phyloP scores from a whole-genome alignment of 1,284 basidiomycete species.

The Marasmius tenuissimus region DNA sequence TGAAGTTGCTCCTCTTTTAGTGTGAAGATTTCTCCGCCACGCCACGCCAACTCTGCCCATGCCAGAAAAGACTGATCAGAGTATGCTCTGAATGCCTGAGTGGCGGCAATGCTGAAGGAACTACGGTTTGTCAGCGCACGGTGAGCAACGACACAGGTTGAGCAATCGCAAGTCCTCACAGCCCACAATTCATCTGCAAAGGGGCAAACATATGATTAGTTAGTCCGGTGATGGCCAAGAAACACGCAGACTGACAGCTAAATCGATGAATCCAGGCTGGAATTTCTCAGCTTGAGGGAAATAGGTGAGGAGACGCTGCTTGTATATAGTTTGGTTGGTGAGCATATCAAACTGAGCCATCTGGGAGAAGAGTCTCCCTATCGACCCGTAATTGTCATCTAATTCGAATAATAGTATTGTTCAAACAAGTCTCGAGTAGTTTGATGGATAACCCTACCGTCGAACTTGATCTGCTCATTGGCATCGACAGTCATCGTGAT shows the following conservation, averaged over 20 bases:
- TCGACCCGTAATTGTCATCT: background rate
- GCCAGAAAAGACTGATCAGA: background rate
- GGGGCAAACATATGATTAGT: background rate
- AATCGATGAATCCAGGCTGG: background rate
- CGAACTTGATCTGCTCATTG: too few species aligned
- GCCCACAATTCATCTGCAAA: background rate
- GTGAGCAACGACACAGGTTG: background rate
- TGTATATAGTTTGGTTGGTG: slow-evolving; percentile 1
- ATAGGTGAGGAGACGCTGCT: background rate
- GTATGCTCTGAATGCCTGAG: background rate
- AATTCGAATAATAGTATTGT: background rate
- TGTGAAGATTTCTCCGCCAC: background rate
- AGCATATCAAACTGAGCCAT: slow-evolving; percentile 6
- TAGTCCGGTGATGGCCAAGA: too few species aligned
- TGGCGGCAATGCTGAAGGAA: background rate
- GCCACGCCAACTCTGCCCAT: background rate
- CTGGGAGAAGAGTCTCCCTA: background rate
- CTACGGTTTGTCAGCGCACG: background rate
- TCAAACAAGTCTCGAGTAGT: too few species aligned
- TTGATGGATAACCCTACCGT: too few species aligned
- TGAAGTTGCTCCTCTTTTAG: background rate
- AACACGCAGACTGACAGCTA: background rate
- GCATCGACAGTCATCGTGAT: too few species aligned
- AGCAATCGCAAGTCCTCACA: background rate
- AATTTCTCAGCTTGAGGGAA: background rate